Base-by-base conservation (phyloP, 257 asterid species). In the Solanum infundibuliforme region DNA sequence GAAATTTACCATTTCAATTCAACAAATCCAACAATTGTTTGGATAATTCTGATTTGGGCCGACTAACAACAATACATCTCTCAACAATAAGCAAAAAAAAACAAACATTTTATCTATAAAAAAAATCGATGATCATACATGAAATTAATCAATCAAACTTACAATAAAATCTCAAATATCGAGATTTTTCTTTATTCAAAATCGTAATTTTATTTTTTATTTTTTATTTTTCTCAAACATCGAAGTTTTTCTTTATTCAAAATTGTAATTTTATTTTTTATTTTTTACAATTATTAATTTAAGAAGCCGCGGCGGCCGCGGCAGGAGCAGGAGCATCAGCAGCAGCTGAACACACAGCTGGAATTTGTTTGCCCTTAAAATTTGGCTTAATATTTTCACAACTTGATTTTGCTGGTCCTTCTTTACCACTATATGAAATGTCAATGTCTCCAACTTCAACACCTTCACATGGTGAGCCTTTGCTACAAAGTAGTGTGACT, bases 321-420 rank as follows among this genome's bases (percentile, higher is more conserved):
- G n/a, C n/a, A 60, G 13, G 5, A 23, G 69, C 2, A n/a, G 72
- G 13, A 25, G 21, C 10, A n/a, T 5, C 23, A 52, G 60, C 60
- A 52, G 23, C 8, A 14, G 7, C 62, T 16, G 62, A 8, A 8
- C 90, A 88, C 52, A 83, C 88, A 1, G 81, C 39, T 25, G 91
- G 92, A 21, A 41, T 68, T 1, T 85, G 84, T 6, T 41, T 84
- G 11, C 93, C 93, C 0, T 72, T 87, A 5, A 90, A 72, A 29
- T 1, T 84, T 7, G 92, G 92, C 62, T 84, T 85, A 38, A 92
- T 84, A 83, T 90, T 92, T 1, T 89, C 73, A 81, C 92, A 92
- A 52, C 58, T 87, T 2, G 93, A 86, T 20, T 46, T 85, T 5
- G 88, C 89, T 7, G 90, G 66, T 4, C 93, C 93, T 16, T 74